Conservation (phyloP, 1,284 basidiomycete species). For the Pulveroboletus sp. region DNA sequence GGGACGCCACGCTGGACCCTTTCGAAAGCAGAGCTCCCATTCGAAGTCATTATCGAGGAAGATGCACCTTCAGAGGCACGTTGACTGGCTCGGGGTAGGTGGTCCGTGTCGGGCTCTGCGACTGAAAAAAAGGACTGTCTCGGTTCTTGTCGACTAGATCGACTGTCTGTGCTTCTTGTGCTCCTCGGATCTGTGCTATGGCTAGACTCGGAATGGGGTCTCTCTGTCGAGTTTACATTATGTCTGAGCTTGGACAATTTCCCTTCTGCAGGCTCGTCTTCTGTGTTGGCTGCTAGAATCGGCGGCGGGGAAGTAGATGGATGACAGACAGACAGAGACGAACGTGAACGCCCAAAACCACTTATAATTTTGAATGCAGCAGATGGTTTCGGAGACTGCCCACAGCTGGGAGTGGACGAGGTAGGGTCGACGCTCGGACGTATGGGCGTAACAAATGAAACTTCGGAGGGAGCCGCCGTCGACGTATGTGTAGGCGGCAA, state of each 20-base stretch:
- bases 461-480: slow-evolving; percentile 51
- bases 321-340: slow-evolving; percentile 31
- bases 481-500: slow-evolving; percentile 28
- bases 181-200: slow-evolving; percentile 47
- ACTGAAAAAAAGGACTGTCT: slow-evolving; percentile 30
- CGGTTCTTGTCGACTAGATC: slow-evolving; percentile 33
- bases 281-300: slow-evolving; percentile 14
- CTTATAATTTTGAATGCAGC: slow-evolving; percentile 60
- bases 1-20: slow-evolving; percentile 30
- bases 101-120: slow-evolving; percentile 23
- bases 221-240: slow-evolving; percentile 35
- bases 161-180: slow-evolving; percentile 38
- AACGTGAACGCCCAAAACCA: slow-evolving; percentile 61
- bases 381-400: slow-evolving; percentile 41
- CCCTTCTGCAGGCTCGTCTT: slow-evolving; percentile 31
- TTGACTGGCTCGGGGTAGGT: slow-evolving; percentile 9
- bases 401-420: slow-evolving; percentile 31
- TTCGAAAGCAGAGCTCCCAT: slow-evolving; percentile 7
- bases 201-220: slow-evolving; percentile 49
- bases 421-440: slow-evolving; percentile 49
- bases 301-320: slow-evolving; percentile 30
- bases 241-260: slow-evolving; percentile 32
- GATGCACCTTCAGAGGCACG: slow-evolving; percentile 9
- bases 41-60: slow-evolving; percentile 13
- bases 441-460: slow-evolving; percentile 44